Base-by-base conservation (phyloP, 1,139 yeast genomes). In the Yamadazyma membranifaciens region DNA sequence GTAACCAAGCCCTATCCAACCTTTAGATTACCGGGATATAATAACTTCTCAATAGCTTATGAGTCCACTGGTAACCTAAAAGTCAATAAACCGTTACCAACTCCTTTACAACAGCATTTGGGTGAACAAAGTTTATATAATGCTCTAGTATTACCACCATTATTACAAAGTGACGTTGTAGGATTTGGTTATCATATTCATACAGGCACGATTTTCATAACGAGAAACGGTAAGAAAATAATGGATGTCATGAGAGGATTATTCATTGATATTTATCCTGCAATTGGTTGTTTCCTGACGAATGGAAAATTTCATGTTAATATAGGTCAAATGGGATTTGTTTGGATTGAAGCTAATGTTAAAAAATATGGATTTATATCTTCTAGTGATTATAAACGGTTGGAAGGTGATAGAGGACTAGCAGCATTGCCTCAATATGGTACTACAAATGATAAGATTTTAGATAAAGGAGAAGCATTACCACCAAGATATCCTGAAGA, bases 301-400 rank as follows among this genome's bases (percentile, higher is more conserved):
- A 91, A 42, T 79, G 95, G 62, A 60, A 73, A 81, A 47, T 76
- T 92, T 39, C 85, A 83, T 52, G 91, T 86, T 11, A 92, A 92
- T 59, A 65, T 92, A 43, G 98, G 98, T 1, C 96, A 89, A 57
- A 67, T 82, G 37, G 98, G 98, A 1, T 92, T 81, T 64, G 96
- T 92, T 2, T 91, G 87, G 70, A 87, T 92, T 44, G 98, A 92
- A 61, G 98, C 97, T 6, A 91, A 92, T 60, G 96, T 88, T 25
- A 77, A 88, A 52, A 91, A 89, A 60, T 87, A 95, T 73, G 96
- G 96, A 3, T 84, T 92, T 51, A 95, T 96, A 22, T 73, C 80
- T 12, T 69, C 73, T 12, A 84, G 86, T 36, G 75, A 68, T 43
- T 63, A 57, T 43, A 60, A 69, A 24, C 72, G 66, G 42, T 53